Percentiles rank a stretch among this genome's conserved stretches.
phyloP scores from a whole-genome alignment of 352 stramenopile species.

The Globisporangium lucens region DNA sequence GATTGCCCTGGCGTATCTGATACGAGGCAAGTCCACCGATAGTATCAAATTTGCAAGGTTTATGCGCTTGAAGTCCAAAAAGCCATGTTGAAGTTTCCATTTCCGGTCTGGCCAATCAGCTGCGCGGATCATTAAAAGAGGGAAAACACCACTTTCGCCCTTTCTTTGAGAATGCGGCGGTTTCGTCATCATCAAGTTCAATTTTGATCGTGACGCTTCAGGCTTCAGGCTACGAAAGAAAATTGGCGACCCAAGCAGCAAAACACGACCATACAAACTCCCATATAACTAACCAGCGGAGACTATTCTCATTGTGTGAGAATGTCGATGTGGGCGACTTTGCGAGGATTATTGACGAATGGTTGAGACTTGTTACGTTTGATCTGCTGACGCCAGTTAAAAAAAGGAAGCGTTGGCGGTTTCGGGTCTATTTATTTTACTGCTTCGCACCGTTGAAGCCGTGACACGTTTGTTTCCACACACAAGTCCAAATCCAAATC shows the following conservation, averaged over 20 bases:
- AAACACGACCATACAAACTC: background rate
- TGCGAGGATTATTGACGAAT: background rate
- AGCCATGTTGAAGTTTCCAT: slow-evolving; percentile 14
- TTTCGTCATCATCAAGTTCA: background rate
- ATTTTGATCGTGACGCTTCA: background rate
- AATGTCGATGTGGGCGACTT: background rate
- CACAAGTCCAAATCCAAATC: too few species aligned
- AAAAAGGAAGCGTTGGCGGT: background rate
- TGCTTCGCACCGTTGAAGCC: background rate
- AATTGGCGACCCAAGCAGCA: background rate
- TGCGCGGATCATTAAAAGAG: slow-evolving; percentile 6
- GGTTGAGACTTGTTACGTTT: too few species aligned
- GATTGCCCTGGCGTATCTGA: too few species aligned
- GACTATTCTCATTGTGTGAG: background rate
- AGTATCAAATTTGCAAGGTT: too few species aligned
- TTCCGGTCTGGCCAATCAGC: slow-evolving; percentile 5
- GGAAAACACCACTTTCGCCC: background rate
- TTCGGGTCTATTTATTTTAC: background rate
- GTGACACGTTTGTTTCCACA: background rate
- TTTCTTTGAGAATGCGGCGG: background rate
- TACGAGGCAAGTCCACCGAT: too few species aligned
- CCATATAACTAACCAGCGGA: background rate
- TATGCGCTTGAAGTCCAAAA: background rate
- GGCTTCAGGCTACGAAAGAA: too few species aligned
- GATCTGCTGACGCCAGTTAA: background rate